A percentile compares a stretch with the other conserved stretches of the same genome.
Evolutionary conservation across 2,329 filamentous ascomycete species (phyloP).

Genomic region (Monilinia fructigena): DNA sequence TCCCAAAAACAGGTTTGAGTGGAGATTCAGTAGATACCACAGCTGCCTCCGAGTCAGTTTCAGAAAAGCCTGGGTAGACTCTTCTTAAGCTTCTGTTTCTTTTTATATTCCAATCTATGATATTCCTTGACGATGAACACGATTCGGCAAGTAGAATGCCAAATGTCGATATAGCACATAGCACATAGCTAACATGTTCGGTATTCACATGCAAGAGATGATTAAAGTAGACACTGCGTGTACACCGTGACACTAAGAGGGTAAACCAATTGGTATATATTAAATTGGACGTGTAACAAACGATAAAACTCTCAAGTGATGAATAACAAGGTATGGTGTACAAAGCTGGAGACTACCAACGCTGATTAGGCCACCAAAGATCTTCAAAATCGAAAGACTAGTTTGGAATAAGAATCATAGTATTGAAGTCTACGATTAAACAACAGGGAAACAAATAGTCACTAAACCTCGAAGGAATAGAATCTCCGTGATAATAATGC

Average conservation of each 20-base stretch:
- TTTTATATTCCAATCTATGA: neutral
- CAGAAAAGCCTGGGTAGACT: neutral
- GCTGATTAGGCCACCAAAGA: too few species aligned
- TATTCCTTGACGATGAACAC: neutral
- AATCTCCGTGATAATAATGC: neutral
- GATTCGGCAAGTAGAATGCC: neutral
- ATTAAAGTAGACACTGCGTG: too few species aligned
- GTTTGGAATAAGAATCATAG: too few species aligned
- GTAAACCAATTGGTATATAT: too few species aligned
- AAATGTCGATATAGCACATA: too few species aligned
- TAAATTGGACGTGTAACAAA: neutral
- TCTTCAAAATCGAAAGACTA: too few species aligned
- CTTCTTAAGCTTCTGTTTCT: too few species aligned
- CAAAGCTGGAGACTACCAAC: too few species aligned
- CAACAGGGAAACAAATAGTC: neutral
- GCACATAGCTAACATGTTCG: too few species aligned
- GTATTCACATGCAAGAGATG: too few species aligned
- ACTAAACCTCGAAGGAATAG: slow-evolving; percentile 1
- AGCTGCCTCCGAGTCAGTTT: neutral
- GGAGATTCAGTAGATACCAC: neutral
- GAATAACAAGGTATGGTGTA: neutral
- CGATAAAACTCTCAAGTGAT: too few species aligned
- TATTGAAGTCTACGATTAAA: neutral
- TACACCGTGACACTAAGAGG: too few species aligned
- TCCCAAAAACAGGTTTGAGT: neutral